A percentile compares a stretch with the other conserved stretches of the same genome.
phyloP scores from a whole-genome alignment of 441 rosid species.

The Pelargonium citronellum region DNA sequence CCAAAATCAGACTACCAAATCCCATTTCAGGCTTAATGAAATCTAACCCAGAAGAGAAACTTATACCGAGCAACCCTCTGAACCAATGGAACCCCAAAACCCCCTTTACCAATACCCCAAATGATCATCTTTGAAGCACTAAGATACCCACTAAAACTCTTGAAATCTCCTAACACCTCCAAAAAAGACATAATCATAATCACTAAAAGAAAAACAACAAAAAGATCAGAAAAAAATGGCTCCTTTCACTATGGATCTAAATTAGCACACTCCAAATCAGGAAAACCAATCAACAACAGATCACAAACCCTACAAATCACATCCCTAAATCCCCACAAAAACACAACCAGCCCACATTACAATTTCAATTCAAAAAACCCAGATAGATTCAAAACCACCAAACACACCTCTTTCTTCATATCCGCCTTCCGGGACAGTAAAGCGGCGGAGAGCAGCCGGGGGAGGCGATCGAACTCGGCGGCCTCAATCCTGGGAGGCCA shows the following conservation, averaged over 20 bases:
- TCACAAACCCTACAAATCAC: neutral
- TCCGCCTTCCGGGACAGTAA: constrained; percentile 56
- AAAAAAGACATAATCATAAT: neutral
- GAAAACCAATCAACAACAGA: neutral
- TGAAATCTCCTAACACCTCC: neutral
- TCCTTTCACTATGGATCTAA: neutral
- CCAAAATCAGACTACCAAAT: neutral
- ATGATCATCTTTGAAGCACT: neutral
- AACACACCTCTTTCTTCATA: constrained; percentile 65
- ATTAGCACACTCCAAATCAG: neutral
- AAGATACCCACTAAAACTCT: neutral
- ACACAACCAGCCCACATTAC: constrained; percentile 8
- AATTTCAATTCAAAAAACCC: constrained; percentile 13
- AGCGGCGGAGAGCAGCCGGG: constrained; percentile 89
- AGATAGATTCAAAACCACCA: constrained; percentile 1
- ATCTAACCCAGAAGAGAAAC: neutral
- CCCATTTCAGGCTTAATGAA: neutral
- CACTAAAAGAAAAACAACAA: neutral
- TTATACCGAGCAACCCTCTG: neutral
- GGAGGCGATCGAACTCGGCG: constrained; percentile 98
- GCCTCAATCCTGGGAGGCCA: constrained; percentile 97
- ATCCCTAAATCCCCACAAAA: constrained; percentile 10
- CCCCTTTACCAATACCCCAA: neutral
- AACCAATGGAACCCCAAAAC: neutral
- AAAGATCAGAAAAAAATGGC: constrained; percentile 7